Conservation (phyloP, 1,139 yeast genomes). For the Yamadazyma diddensiae region DNA sequence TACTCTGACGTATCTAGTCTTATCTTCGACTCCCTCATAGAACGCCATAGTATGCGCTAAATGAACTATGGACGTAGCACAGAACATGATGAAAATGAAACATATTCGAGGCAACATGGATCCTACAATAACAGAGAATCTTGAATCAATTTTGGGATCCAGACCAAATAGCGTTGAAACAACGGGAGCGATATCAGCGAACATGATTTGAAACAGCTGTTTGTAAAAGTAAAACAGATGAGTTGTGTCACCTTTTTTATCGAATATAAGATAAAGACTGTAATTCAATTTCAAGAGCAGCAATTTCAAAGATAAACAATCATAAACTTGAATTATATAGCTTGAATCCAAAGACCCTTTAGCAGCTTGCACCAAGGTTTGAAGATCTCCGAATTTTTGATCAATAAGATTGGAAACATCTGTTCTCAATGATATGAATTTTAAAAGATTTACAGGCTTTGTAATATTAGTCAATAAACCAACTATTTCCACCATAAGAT, state of each 20-base stretch:
- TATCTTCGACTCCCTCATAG: slow-evolving; percentile 10
- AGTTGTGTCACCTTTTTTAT: slow-evolving; percentile 16
- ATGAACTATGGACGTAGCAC: slow-evolving; percentile 10
- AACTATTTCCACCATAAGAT: background rate
- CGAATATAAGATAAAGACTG: slow-evolving; percentile 25
- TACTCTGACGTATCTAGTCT: slow-evolving; percentile 9
- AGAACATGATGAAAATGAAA: slow-evolving; percentile 11
- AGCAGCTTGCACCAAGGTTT: background rate
- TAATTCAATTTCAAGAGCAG: slow-evolving; percentile 21
- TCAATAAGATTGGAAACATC: background rate
- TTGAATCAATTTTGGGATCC: slow-evolving; percentile 7
- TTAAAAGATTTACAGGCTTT: slow-evolving; percentile 1
- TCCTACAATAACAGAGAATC: slow-evolving; percentile 11
- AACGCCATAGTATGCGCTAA: slow-evolving; percentile 10
- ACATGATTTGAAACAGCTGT: slow-evolving; percentile 18
- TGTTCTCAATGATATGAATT: too few relatives aligned
- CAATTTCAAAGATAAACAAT: slow-evolving; percentile 14
- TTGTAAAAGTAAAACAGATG: slow-evolving; percentile 25
- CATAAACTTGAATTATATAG: background rate
- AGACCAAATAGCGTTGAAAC: slow-evolving; percentile 5
- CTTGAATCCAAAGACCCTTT: slow-evolving; percentile 1
- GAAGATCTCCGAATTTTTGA: background rate
- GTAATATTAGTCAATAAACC: background rate
- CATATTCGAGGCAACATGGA: slow-evolving; percentile 12
- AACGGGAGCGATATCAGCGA: slow-evolving; percentile 19